Evolutionary conservation across 352 stramenopile genomes (phyloP), one percentile per base, ranked within the genome.

Genomic region (Elongisporangium prolatum): DNA sequence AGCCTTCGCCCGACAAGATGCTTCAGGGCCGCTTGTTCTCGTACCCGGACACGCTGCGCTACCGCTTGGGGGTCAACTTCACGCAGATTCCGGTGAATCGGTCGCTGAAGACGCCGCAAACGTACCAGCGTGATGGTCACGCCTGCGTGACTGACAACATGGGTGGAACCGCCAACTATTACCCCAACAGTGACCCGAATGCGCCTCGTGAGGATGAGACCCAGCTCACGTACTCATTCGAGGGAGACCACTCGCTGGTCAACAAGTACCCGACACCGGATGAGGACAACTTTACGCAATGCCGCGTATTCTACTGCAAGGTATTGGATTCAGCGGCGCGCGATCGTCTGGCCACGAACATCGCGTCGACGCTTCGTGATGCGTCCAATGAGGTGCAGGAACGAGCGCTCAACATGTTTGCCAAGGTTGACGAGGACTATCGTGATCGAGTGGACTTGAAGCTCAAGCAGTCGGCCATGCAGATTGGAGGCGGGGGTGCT

Each of bases 1-100:
- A 89, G 17, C 72, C 88, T 4, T 96, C 83, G 16, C 82, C 86
- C 4, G 88, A 97, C 57, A 93, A 95, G 59, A 91, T 97, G 84
- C 74, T 97, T 7, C 81, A 93, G 64, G 83, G 77, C 13, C 77
- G 90, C 11, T 73, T 97, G 64, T 97, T 96, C 59, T 94, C 81
- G 54, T 97, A 97, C 71, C 80, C 80, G 13, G 89, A 97, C 63
- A 93, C 89, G 13, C 81, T 94, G 50, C 79, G 84, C 49, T 85
- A 97, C 65, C 86, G 89, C 53, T 69, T 97, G 20, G 91, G 91
- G 11, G 78, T 84, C 21, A 97, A 97, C 69, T 95, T 97, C 66
- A 77, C 96, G 53, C 73, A 90, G 59, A 86, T 97, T 54, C 89
- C 91, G 2, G 86, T 97, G 13, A 97, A 97, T 59, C 72, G 77